Conservation (phyloP, 495 filamentous ascomycete genomes). For the Tirmania nivea region DNA sequence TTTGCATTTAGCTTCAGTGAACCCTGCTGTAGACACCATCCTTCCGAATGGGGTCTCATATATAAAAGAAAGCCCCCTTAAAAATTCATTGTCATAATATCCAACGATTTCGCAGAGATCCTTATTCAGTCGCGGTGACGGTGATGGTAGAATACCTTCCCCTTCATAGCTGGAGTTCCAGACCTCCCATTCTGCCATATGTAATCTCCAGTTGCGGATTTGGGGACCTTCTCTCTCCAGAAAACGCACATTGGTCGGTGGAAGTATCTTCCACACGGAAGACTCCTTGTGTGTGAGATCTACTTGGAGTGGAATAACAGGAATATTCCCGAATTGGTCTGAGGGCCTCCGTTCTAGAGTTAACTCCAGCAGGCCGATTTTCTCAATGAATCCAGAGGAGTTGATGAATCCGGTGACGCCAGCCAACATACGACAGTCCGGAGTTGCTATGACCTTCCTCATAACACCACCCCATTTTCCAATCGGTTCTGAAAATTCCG, state of each 20-base stretch:
- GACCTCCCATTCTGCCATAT: constrained; percentile 19
- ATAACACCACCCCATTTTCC: constrained; percentile 15
- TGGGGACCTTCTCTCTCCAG: constrained; percentile 16
- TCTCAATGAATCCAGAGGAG: constrained; percentile 20
- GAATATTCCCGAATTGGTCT: constrained; percentile 5
- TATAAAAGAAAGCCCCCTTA: constrained; percentile 17
- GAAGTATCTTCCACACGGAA: constrained; percentile 17
- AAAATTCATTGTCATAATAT: constrained; percentile 16
- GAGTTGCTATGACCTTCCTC: constrained; percentile 13
- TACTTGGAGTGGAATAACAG: constrained; percentile 11
- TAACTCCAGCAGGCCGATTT: constrained; percentile 19
- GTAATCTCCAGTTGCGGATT: constrained; percentile 17
- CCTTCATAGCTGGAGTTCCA: constrained; percentile 14
- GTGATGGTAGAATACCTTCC: constrained; percentile 1
- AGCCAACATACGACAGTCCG: constrained; percentile 8
- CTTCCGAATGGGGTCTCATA: constrained; percentile 8
- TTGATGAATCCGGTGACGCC: constrained; percentile 20
- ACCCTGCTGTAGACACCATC: constrained; percentile 4
- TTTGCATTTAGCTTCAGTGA: constrained; percentile 3
- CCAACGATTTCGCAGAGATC: constrained; percentile 12
- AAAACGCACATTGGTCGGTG: constrained; percentile 9
- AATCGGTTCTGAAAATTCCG: constrained; percentile 4
- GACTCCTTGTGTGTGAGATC: constrained; percentile 16
- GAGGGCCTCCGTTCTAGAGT: not conserved
- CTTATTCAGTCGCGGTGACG: not conserved